Evolutionary conservation across 2,329 filamentous ascomycete genomes (phyloP).

Genomic region (Anisogramma anomala): DNA sequence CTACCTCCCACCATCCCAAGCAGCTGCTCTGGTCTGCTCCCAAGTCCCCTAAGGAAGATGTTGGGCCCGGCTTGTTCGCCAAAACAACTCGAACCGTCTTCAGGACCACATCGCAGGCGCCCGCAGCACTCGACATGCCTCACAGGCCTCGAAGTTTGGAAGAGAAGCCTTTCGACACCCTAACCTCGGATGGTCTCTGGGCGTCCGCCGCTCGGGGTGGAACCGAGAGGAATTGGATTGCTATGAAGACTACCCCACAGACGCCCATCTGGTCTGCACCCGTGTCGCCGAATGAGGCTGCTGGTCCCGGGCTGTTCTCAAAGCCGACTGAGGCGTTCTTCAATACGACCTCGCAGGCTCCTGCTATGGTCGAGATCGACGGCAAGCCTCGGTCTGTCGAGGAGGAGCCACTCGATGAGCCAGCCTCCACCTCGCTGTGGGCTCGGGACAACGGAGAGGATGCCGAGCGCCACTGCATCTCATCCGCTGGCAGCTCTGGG

Average conservation of each 20-base stretch:
- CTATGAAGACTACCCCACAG: conserved; percentile 2
- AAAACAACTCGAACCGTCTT: conserved; percentile 17
- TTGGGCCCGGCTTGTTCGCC: conserved; percentile 19
- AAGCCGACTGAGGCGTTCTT: conserved; percentile 17
- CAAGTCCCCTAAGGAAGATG: conserved; percentile 1
- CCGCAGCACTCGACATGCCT: conserved; percentile 22
- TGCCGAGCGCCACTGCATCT: conserved; percentile 21
- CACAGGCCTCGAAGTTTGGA: conserved; percentile 20
- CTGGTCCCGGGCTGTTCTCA: conserved; percentile 19
- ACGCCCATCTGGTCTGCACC: conserved; percentile 16
- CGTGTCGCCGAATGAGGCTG: conserved; percentile 1
- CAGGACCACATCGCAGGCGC: conserved; percentile 21
- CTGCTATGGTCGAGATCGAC: conserved; percentile 22
- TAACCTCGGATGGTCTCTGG: conserved; percentile 22
- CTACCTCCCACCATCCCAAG: no score
- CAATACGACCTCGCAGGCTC: conserved; percentile 21
- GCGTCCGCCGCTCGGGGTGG: conserved; percentile 1
- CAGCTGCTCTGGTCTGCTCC: conserved; percentile 17
- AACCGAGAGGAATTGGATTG: conserved; percentile 4
- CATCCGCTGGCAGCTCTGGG: conserved; percentile 10
- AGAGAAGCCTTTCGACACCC: conserved; percentile 18
- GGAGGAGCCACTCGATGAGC: conserved; percentile 19
- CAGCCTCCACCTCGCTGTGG: conserved; percentile 22
- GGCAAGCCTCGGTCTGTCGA: conserved; percentile 20
- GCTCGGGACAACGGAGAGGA: conserved; percentile 1